Evolutionary conservation across 1,139 yeast genomes (phyloP).

Genomic region (Candida labiduridarum): DNA sequence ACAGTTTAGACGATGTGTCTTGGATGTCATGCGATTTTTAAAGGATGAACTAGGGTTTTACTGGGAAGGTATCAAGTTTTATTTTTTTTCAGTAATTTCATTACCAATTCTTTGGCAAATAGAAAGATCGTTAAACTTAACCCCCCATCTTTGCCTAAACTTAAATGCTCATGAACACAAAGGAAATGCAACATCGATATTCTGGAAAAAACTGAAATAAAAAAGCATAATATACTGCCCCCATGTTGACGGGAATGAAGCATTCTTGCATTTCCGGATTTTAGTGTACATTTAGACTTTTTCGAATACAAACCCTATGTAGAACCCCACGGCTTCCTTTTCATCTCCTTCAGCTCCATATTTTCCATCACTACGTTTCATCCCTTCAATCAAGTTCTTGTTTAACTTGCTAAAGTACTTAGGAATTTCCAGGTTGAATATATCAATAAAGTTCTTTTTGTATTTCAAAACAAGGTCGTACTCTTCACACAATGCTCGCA

Average conservation of each 20-base stretch:
- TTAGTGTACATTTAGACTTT: slow-evolving; percentile 30
- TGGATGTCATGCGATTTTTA: too few relatives aligned
- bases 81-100: too few relatives aligned
- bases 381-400: slow-evolving; percentile 67
- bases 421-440: slow-evolving; percentile 81
- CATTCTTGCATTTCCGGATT: background rate
- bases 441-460: slow-evolving; percentile 78
- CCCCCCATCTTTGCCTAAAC: background rate
- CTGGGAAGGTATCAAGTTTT: too few relatives aligned
- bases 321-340: slow-evolving; percentile 84
- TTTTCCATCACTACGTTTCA: slow-evolving; percentile 73
- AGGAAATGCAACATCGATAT: background rate
- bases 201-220: background rate
- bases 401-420: slow-evolving; percentile 60
- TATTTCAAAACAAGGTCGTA: slow-evolving; percentile 73
- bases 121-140: background rate
- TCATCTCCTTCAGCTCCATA: slow-evolving; percentile 90
- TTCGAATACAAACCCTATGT: slow-evolving; percentile 78
- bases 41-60: too few relatives aligned
- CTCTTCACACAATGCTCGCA: slow-evolving; percentile 81
- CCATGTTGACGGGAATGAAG: background rate
- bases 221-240: background rate
- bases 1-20: too few relatives aligned
- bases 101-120: too few relatives aligned
- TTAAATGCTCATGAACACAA: background rate